Percentiles rank a stretch among this genome's conserved stretches.
These are phyloP conservation scores for Stropharia rugosoannulata DNA, from an alignment of 768 basidiomycete genomes.

Conservation along the genomic window DNA sequence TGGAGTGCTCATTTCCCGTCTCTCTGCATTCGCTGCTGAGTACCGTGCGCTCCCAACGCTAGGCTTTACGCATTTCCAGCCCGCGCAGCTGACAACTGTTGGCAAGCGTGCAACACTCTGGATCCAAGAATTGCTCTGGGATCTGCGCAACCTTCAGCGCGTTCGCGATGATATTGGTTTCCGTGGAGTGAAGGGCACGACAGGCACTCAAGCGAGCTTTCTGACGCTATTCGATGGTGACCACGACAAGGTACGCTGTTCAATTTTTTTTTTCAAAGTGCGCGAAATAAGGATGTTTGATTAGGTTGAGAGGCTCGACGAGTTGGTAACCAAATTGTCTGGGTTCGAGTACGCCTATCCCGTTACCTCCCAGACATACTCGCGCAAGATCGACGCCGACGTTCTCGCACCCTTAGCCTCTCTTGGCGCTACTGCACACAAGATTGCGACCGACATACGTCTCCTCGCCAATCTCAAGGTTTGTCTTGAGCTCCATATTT, in stretches of 20 bases:
- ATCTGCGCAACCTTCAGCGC: slow-evolving; percentile 88
- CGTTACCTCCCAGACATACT: slow-evolving; percentile 98
- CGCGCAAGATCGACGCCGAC: slow-evolving; percentile 95
- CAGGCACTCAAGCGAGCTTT: slow-evolving; percentile 97
- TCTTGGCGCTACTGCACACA: slow-evolving; percentile 93
- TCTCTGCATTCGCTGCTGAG: slow-evolving; percentile 80
- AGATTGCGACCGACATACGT: slow-evolving; percentile 94
- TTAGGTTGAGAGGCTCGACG: slow-evolving; percentile 87
- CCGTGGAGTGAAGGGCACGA: slow-evolving; percentile 99
- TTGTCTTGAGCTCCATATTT: background rate
- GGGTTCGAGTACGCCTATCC: slow-evolving; percentile 96
- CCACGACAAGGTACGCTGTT: slow-evolving; percentile 71
- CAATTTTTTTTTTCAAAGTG: background rate
- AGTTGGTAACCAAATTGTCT: slow-evolving; percentile 84
- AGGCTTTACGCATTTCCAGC: slow-evolving; percentile 99
- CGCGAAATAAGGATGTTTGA: background rate
- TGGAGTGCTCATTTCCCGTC: slow-evolving; percentile 85
- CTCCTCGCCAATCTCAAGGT: slow-evolving; percentile 93
- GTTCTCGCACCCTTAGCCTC: slow-evolving; percentile 89
- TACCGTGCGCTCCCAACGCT: slow-evolving; percentile 90
- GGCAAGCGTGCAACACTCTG: slow-evolving; percentile 96
- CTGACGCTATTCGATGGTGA: slow-evolving; percentile 92
- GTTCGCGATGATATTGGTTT: slow-evolving; percentile 93
- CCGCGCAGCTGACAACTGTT: slow-evolving; percentile 96
- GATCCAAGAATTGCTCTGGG: slow-evolving; percentile 99